A percentile compares a stretch with the other conserved stretches of the same genome.
phyloP scores from a whole-genome alignment of 371 early-diverging fungal genomes.

The Circinella minor region DNA sequence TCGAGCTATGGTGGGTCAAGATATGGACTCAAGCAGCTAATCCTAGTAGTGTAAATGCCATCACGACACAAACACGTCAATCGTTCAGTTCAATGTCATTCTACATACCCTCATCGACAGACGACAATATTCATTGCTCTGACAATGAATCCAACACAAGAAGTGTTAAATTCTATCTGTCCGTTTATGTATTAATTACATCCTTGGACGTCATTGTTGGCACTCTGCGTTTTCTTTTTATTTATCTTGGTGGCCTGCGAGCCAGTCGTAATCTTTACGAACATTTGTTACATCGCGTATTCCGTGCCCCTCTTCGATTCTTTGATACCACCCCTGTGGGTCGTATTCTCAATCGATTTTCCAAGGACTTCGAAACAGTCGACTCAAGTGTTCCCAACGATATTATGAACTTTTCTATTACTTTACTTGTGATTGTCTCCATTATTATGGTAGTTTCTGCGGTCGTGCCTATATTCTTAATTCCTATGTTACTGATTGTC shows the following conservation, averaged over 20 bases:
- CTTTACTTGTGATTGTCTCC: slow-evolving; percentile 56
- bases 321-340: slow-evolving; percentile 92
- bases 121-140: not conserved
- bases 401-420: slow-evolving; percentile 55
- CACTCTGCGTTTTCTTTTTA: slow-evolving; percentile 36
- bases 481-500: slow-evolving; percentile 49
- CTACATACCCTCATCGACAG: not conserved
- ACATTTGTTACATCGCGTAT: slow-evolving; percentile 52
- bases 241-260: slow-evolving; percentile 53
- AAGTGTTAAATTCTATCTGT: slow-evolving; percentile 42
- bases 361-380: slow-evolving; percentile 54
- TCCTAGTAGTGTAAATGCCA: not conserved
- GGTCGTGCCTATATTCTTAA: slow-evolving; percentile 63
- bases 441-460: slow-evolving; percentile 65
- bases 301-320: slow-evolving; percentile 76
- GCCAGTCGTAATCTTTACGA: slow-evolving; percentile 57
- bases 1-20: slow-evolving; percentile 61
- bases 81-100: not conserved
- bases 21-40: slow-evolving; percentile 52
- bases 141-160: slow-evolving; percentile 1
- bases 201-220: slow-evolving; percentile 33
- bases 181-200: slow-evolving; percentile 49
- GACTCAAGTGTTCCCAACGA: slow-evolving; percentile 53
- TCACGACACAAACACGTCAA: not conserved
- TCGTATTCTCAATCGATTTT: slow-evolving; percentile 85